Evolutionary conservation across 2,329 filamentous ascomycete genomes (phyloP), one percentile per base, ranked within the genome.

Genomic region (Fusarium beomiforme): DNA sequence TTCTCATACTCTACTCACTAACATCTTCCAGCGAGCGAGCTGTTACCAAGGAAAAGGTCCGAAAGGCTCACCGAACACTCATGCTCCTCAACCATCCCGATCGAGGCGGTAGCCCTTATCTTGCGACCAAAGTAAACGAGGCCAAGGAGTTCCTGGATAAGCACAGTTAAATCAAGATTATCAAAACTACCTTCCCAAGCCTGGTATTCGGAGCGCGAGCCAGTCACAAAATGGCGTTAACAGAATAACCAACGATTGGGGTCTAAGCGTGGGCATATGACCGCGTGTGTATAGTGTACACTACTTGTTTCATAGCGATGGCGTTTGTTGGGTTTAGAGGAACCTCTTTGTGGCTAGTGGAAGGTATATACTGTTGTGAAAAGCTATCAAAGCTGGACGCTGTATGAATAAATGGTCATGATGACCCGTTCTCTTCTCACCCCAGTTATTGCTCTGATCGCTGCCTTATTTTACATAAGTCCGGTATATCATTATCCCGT

Each of bases 1-100:
- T 14, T 21, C 9, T 14, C 14, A 7, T 16, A 29, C 10, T 9
- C 26, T 34, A 14, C 19, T 10, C 12, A 31, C 61, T 73, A 68
- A 72, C 57, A 65, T 42, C 24, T 23, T 11, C 68, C 69, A 98
- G 95, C 71, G 96, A 99, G 84, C 90, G 94, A 69, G 90, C 91
- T 75, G 80, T 98, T 69, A 96, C 91, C 64, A 97, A 97, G 83
- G 95, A 98, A 49, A 96, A 97, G 80, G 86, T 99, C 77, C 93
- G 96, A 80, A 98, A 98, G 85, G 94, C 95, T 76, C 96, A 99
- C 83, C 92, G 96, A 71, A 94, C 91, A 59, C 90, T 98, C 74
- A 99, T 99, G 95, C 90, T 99, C 61, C 87, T 97, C 73, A 99
- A 99, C 86, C 96, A 99, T 82, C 96, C 96, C 71, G 96, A 99